Conservation (phyloP, 768 basidiomycete genomes). For the Lactarius trivialis region DNA sequence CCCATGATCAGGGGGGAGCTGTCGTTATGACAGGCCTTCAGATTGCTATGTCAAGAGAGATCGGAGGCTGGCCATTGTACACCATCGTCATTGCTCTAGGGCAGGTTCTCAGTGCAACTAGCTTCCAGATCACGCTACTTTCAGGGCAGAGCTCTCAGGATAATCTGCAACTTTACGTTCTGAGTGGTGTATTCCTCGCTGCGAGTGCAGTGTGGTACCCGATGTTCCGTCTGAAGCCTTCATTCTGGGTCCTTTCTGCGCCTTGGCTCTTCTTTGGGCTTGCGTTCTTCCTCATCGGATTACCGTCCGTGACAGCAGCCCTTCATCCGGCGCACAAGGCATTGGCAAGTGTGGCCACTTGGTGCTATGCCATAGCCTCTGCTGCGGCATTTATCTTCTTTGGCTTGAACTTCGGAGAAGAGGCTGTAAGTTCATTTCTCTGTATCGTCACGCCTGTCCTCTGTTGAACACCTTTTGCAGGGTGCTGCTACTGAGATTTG, state of each 20-base stretch:
- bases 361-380: conserved; percentile 90
- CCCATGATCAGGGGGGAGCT: conserved; percentile 41
- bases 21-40: conserved; percentile 81
- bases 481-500: conserved; percentile 94
- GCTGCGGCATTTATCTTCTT: conserved; percentile 91
- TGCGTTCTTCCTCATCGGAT: conserved; percentile 86
- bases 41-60: conserved; percentile 72
- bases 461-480: conserved; percentile 30
- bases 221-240: conserved; percentile 82
- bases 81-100: conserved; percentile 83
- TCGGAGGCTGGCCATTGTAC: conserved; percentile 87
- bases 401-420: conserved; percentile 94
- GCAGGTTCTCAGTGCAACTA: conserved; percentile 86
- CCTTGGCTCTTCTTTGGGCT: conserved; percentile 91
- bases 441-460: conserved; percentile 9
- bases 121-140: conserved; percentile 90
- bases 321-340: conserved; percentile 58
- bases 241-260: conserved; percentile 74
- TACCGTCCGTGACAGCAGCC: conserved; percentile 65
- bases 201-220: conserved; percentile 86
- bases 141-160: conserved; percentile 82
- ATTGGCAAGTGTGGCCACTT: conserved; percentile 74
- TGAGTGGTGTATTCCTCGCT: conserved; percentile 83
- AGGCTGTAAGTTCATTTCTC: conserved; percentile 53
- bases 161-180: conserved; percentile 78